Evolutionary conservation across 2,329 filamentous ascomycete species (phyloP), one percentile per base, ranked within the genome.

Genomic region (Penicillium janthinellum): DNA sequence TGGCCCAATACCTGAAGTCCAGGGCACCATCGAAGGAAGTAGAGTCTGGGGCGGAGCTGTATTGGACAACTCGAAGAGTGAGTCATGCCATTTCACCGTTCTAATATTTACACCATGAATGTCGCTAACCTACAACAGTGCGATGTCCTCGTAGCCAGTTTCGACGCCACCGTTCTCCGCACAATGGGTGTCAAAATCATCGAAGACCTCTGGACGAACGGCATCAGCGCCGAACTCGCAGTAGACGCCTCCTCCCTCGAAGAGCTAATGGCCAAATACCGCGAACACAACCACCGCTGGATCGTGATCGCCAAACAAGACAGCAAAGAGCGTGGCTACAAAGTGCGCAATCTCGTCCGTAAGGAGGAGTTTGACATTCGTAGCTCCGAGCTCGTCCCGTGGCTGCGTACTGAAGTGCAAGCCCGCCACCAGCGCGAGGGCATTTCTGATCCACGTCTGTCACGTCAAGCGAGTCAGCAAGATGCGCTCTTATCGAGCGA

Each of bases 81-180:
- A 78, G 86, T 78, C 25, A 51, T 49, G 45, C 39, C 14, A n/a
- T 10, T 41, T 11, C 49, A 10, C n/a, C 20, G 31, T 35, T 17
- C 20, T 20, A 4, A 39, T 53, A 42, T 54, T 31, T 11, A 3
- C 3, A 31, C 28, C 28, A 31, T 8, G 28, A 5, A 12, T n/a
- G 28, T 63, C 52, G 42, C 57, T 61, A 25, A 71, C 22, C 11
- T 8, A 34, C 64, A 71, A 41, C 68, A 91, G 82, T 96, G 93
- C 70, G 93, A 98, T 73, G 90, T 95, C 14, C 86, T 98, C 3
- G 88, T 99, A 39, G 90, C 92, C 11, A 94, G 92, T 68, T 96
- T 96, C 68, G 92, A 96, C 70, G 80, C 89, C 0, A 84, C 86
- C 3, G 84, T 92, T 4, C 84, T 97, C 12, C 87, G 91, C 41